phyloP scores from a whole-genome alignment of 352 stramenopile species.

The Phytophthora quininea region DNA sequence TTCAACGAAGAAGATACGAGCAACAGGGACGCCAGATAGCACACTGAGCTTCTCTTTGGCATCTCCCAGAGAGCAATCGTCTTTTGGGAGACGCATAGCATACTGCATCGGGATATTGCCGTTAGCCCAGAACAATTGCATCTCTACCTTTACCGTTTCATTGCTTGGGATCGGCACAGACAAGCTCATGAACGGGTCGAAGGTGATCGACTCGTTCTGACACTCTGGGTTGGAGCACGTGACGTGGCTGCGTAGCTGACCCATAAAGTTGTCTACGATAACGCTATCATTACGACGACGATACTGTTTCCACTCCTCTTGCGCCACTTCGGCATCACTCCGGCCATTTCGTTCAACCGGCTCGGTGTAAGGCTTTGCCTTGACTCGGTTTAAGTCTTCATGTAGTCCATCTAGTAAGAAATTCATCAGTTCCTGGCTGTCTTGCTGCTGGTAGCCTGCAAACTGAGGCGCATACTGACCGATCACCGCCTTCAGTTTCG shows the following conservation, averaged over 20 bases:
- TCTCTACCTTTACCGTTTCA: conserved; percentile 54
- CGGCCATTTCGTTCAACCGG: conserved; percentile 77
- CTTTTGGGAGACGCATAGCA: conserved; percentile 59
- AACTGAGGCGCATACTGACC: conserved; percentile 90
- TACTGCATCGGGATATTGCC: conserved; percentile 81
- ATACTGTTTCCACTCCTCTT: conserved; percentile 87
- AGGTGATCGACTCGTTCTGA: conserved; percentile 82
- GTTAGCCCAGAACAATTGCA: conserved; percentile 79
- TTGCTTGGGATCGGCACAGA: conserved; percentile 88
- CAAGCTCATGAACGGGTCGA: conserved; percentile 91
- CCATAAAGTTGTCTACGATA: conserved; percentile 92
- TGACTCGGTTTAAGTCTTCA: conserved; percentile 92
- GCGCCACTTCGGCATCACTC: conserved; percentile 64
- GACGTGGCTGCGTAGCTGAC: conserved; percentile 87
- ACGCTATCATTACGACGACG: conserved; percentile 92
- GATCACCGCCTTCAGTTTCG: conserved; percentile 83
- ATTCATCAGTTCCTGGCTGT: conserved; percentile 93
- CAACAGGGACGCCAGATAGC: conserved; percentile 48
- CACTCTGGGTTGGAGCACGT: conserved; percentile 83
- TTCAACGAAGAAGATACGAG: conserved; percentile 73
- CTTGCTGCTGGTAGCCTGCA: conserved; percentile 89
- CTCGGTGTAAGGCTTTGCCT: conserved; percentile 79
- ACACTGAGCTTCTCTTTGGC: conserved; percentile 65
- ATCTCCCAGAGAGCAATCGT: conserved; percentile 53
- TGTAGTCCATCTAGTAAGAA: conserved; percentile 93